Percentiles rank a stretch among this genome's conserved stretches.
phyloP scores from a whole-genome alignment of 345 rosid species.

The Lumnitzera littorea region DNA sequence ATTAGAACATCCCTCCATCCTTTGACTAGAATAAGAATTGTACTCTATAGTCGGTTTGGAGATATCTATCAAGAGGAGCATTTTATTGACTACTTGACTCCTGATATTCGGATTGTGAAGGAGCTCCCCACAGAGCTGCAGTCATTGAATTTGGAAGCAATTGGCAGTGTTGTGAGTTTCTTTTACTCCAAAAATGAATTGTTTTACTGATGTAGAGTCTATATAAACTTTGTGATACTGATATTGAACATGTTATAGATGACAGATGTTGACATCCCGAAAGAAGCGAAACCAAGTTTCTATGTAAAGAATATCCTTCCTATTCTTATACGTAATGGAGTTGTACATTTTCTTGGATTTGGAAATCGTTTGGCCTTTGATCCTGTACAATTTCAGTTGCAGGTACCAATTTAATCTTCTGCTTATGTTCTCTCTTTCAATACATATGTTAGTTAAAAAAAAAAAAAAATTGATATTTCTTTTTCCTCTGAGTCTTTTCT shows the following conservation, averaged over 20 bases:
- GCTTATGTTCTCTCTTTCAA: too few relatives aligned
- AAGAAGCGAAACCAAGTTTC: conserved; percentile 84
- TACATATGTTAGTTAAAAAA: too few relatives aligned
- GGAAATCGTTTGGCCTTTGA: conserved; percentile 97
- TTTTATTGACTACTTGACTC: conserved; percentile 68
- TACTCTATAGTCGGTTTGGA: conserved; percentile 61
- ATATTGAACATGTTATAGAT: conserved; percentile 37
- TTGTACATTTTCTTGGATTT: conserved; percentile 83
- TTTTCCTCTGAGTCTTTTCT: too few relatives aligned
- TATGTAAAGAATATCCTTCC: conserved; percentile 83
- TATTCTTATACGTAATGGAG: conserved; percentile 57
- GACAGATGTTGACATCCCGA: conserved; percentile 59
- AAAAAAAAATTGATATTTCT: too few relatives aligned
- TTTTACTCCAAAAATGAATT: background rate
- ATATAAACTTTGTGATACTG: background rate
- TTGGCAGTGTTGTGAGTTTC: conserved; percentile 80
- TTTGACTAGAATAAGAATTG: too few relatives aligned
- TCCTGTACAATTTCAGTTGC: conserved; percentile 79
- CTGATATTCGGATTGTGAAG: conserved; percentile 78
- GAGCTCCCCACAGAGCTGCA: conserved; percentile 72
- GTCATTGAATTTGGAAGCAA: conserved; percentile 81
- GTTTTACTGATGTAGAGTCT: background rate
- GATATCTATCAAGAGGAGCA: conserved; percentile 91
- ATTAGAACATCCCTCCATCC: too few relatives aligned
- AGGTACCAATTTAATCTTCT: conserved; percentile 41